Evolutionary conservation across 805 yeast genomes (phyloP), one percentile per base, ranked within the genome.

Genomic region (Komagataella populi): DNA sequence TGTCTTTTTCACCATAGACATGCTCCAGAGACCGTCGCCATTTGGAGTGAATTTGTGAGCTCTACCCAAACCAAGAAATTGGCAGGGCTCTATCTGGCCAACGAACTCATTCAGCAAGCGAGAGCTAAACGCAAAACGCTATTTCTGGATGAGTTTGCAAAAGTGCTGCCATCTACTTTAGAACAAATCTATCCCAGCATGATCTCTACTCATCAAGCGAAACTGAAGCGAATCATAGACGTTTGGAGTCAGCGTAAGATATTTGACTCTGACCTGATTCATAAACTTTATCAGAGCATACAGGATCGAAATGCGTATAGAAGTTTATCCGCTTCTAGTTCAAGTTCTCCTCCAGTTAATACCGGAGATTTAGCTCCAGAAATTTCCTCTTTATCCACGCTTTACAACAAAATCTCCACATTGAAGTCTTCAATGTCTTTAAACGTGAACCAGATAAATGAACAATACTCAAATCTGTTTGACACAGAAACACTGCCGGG

Each of bases 51-150:
- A 23, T 69, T 65, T 50, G 56, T 76, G 0, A 50, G 56, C 36
- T 56, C 57, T 6, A 64, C 67, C 4, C 67, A 70, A 16, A 56
- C 60, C n/a, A 64, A 75, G 57, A 75, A 73, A 53, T 70, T 83
- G 50, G 72, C 83, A 2, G 65, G 84, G 52, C 70, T 87, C 22
- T 87, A 87, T 59, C 68, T 87, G 12, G 83, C 84, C 50, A 87
- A 87, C 63, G 96, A 87, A 56, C 81, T 87, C 20, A 83, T 87
- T 1, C 96, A 87, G 64, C 84, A 84, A 61, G 79, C 89, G 3
- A 72, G 81, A 53, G 80, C 83, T 39, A 78, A 80, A 57, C 72
- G 76, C 53, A 79, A 76, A 58, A 67, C 68, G 3, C 86, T 79
- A 48, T 82, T 83, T 56, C 64, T 83, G 3, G 67, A 64, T 6